A percentile compares a stretch with the other conserved stretches of the same genome.
Conservation (phyloP, 2,329 filamentous ascomycete species). For the Pezicula rhizophila region DNA sequence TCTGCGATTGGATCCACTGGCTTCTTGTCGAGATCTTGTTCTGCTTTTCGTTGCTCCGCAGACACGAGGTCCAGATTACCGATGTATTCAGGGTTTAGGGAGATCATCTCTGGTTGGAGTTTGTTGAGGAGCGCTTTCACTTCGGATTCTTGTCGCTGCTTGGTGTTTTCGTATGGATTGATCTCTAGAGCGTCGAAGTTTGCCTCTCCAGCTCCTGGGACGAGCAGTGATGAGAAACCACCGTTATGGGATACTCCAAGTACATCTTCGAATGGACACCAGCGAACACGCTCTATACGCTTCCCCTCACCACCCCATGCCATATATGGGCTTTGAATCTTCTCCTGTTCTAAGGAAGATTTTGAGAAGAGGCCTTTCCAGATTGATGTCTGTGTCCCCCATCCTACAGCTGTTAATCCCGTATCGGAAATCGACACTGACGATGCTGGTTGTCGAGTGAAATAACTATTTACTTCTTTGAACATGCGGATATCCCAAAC, state of each 20-base stretch:
- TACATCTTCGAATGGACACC: constrained; percentile 94
- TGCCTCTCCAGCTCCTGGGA: constrained; percentile 92
- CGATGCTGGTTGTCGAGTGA: constrained; percentile 73
- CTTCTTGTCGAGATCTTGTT: constrained; percentile 73
- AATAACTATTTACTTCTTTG: constrained; percentile 86
- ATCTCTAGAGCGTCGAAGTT: constrained; percentile 92
- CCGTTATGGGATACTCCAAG: constrained; percentile 78
- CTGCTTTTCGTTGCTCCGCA: constrained; percentile 68
- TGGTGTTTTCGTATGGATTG: constrained; percentile 91
- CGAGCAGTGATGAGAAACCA: constrained; percentile 83
- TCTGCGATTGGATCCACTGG: constrained; percentile 51
- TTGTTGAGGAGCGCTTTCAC: constrained; percentile 90
- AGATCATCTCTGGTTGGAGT: constrained; percentile 94
- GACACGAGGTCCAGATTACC: constrained; percentile 80
- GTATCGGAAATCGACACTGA: constrained; percentile 85
- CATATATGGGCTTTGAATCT: constrained; percentile 86
- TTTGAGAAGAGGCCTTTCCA: constrained; percentile 89
- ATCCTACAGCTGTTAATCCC: constrained; percentile 81
- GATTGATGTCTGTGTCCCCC: constrained; percentile 81
- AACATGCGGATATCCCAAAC: constrained; percentile 95
- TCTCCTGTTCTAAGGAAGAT: constrained; percentile 62
- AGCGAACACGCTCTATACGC: constrained; percentile 72
- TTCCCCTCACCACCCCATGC: constrained; percentile 83
- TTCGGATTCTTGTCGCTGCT: constrained; percentile 88
- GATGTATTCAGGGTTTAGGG: constrained; percentile 85